Evolutionary conservation across 1,284 basidiomycete species (phyloP), one percentile per base, ranked within the genome.

Genomic region (Trametes pubescens): DNA sequence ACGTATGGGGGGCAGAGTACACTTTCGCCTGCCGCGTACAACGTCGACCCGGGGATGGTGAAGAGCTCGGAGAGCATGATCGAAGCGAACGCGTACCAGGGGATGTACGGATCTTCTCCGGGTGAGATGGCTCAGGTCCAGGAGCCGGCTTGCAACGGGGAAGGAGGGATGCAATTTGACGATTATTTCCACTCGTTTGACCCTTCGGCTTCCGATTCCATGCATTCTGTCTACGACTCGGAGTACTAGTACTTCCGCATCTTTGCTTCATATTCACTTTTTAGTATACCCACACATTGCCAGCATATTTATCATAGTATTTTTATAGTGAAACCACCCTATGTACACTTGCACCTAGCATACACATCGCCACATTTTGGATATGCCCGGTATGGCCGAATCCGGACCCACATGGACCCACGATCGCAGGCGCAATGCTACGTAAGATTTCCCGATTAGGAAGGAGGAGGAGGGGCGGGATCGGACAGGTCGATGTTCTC

Each of bases 401-500:
- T 52, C 24, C 46, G 63, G 63, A 65, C 63, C 63, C 59, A 65
- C 52, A 66, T 66, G 61, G 61, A 66, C 61, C 61, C 61, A 62
- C 46, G 61, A 63, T 66, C 49, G 44, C 29, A 34, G 22, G 56
- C 26, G 5, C 2, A 26, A 11, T 18, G 38, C 53, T 59, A 61
- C 52, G 51, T 59, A 59, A 59, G n/a, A 43, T 40, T 46, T 5
- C 65, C 53, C 9, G 37, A 38, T 57, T 34, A 4, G 46, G 59
- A 32, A 61, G 51, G 21, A 5, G 37, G 11, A 32, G 24, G 46
- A 34, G 53, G 59, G 35, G 44, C 55, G 53, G 22, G 59, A 61
- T 61, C 59, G 59, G 53, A 51, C 49, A 51, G 49, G 52, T 40
- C 51, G 32, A 53, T 46, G 57, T 21, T 32, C 16, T 24, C 44